Percentiles rank a stretch among this genome's conserved stretches.
Evolutionary conservation across 768 basidiomycete species (phyloP).

Genomic region (Tulasnella sp.): DNA sequence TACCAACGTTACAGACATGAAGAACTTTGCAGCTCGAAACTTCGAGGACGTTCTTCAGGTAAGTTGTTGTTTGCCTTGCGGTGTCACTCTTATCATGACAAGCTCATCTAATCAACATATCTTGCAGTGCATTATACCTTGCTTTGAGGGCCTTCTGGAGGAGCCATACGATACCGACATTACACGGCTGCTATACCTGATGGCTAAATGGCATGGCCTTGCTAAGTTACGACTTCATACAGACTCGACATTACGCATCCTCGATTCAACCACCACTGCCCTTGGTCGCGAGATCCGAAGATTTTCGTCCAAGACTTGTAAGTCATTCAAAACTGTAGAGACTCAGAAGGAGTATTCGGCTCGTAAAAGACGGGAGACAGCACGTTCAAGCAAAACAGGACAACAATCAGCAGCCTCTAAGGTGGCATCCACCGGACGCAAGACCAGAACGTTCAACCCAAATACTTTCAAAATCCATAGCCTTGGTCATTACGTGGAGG

Average conservation of each 20-base stretch:
- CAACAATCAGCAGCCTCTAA: no score
- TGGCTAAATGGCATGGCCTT: constrained; percentile 8
- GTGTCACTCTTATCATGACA: not conserved
- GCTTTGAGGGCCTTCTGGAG: constrained; percentile 10
- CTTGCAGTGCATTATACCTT: constrained; percentile 15
- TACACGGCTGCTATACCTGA: not conserved
- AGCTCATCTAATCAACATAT: not conserved
- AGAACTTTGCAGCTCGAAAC: constrained; percentile 17
- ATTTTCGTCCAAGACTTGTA: constrained; percentile 5
- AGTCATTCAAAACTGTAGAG: constrained; percentile 7
- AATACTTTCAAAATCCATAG: constrained; percentile 27
- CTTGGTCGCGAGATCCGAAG: constrained; percentile 3
- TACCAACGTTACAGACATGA: constrained; percentile 10
- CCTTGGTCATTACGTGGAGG: constrained; percentile 25
- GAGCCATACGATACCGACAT: constrained; percentile 10
- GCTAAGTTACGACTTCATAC: constrained; percentile 15
- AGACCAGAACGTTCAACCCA: constrained; percentile 22
- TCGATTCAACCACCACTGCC: not conserved
- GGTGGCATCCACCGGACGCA: constrained; percentile 12
- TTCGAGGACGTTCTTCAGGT: constrained; percentile 25
- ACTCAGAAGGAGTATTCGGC: not conserved
- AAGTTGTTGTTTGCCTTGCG: not conserved
- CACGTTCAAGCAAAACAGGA: no score
- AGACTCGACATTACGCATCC: not conserved
- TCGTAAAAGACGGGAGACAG: not conserved